Base-by-base conservation (phyloP, 306 rosid species). In the Cajanus cajan region DNA sequence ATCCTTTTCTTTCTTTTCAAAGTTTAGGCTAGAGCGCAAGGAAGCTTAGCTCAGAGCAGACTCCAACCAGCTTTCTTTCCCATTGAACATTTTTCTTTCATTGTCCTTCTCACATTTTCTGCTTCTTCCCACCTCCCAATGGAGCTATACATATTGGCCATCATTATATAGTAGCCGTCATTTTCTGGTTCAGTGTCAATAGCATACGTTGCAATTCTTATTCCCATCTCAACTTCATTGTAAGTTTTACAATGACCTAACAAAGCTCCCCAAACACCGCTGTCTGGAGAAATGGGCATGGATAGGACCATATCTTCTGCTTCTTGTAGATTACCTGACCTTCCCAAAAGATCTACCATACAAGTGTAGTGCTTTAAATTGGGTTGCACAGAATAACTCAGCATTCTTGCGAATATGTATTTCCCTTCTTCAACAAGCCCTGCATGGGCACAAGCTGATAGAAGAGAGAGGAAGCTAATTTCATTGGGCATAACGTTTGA, bases 81-180 rank as follows among this genome's bases (percentile, higher is more conserved):
- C 68, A 7, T 61, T 31, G 43, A 61, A 61, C 68, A 61, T 21
- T 21, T 61, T 41, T 61, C 68, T 31, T 61, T 31, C 68, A 61
- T 61, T 7, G 2, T 33, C 68, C 43, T 61, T 33, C 68, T 31
- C 21, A 61, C 68, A 33, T 61, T 33, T 31, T 61, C 68, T 14
- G 68, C 68, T 61, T 61, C 68, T 61, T 61, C 68, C 68, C 68
- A 61, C 43, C 43, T 33, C 68, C 68, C 68, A 61, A 61, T 33
- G 43, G 41, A 61, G 7, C 68, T 61, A 61, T 61, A 61, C 68
- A 61, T 31, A 33, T 61, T 61, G 68, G 68, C 68, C 68, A 61
- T 14, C 43, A 31, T 15, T 31, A 61, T 31, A 61, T 61, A 61
- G 68, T 61, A 61, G 13, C 68, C 43, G 1, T 61, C 68, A 33